Evolutionary conservation across 768 basidiomycete genomes (phyloP).

Genomic region (Mycena capillaripes): DNA sequence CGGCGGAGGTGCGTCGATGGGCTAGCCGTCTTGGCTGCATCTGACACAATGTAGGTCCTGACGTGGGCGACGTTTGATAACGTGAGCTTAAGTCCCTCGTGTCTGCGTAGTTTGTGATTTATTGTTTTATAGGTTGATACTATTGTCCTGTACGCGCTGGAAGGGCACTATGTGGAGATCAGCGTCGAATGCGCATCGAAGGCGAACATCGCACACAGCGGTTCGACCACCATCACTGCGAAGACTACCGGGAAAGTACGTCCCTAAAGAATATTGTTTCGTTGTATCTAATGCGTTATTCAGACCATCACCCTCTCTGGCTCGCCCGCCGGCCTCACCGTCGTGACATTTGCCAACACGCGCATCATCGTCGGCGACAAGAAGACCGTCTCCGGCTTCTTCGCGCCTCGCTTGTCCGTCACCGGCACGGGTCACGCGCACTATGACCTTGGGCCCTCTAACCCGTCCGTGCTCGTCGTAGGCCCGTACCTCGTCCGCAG

Average conservation of each 20-base stretch:
- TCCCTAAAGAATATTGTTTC: neutral
- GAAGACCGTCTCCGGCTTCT: slow-evolving; percentile 70
- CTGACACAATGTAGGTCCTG: slow-evolving; percentile 41
- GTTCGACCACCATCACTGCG: slow-evolving; percentile 42
- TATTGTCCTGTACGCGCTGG: slow-evolving; percentile 54
- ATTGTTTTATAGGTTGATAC: slow-evolving; percentile 42
- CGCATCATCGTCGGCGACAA: slow-evolving; percentile 72
- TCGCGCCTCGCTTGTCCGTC: slow-evolving; percentile 65
- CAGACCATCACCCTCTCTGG: slow-evolving; percentile 60
- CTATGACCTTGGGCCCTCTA: slow-evolving; percentile 46
- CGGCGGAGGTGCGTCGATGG: slow-evolving; percentile 61
- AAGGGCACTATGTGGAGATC: slow-evolving; percentile 53
- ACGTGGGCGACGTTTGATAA: slow-evolving; percentile 57
- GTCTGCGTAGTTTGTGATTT: neutral
- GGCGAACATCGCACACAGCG: slow-evolving; percentile 36
- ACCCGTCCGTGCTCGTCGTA: slow-evolving; percentile 47
- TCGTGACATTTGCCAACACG: slow-evolving; percentile 60
- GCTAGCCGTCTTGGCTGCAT: neutral
- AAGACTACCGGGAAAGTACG: slow-evolving; percentile 36
- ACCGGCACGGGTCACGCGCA: slow-evolving; percentile 37
- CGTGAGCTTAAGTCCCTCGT: slow-evolving; percentile 25
- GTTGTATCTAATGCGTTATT: neutral
- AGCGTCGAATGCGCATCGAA: slow-evolving; percentile 28
- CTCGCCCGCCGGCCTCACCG: slow-evolving; percentile 51
- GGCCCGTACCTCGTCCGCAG: slow-evolving; percentile 54